Evolutionary conservation across 2,329 filamentous ascomycete genomes (phyloP).

Genomic region (Fusarium proliferatum): DNA sequence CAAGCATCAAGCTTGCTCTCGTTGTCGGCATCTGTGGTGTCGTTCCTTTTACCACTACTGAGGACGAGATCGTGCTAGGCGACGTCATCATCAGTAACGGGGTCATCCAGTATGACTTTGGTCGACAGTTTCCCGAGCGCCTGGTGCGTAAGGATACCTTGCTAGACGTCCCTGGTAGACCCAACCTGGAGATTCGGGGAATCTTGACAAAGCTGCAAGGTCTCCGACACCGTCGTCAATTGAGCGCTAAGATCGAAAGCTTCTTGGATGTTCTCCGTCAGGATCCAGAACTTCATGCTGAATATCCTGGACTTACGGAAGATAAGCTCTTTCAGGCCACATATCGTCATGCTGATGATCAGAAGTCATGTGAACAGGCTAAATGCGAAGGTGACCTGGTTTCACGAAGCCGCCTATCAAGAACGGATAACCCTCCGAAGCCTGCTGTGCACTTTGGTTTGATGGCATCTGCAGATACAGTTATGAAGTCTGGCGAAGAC

Average conservation of each 20-base stretch:
- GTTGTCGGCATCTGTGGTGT: neutral
- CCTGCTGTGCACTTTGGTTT: no score
- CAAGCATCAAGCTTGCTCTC: neutral
- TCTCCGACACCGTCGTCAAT: accelerated
- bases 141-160: neutral
- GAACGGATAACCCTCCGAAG: no score
- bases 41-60: accelerated
- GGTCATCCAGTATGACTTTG: neutral
- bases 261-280: neutral
- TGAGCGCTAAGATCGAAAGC: accelerated
- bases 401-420: no score
- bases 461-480: no score
- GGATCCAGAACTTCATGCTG: neutral
- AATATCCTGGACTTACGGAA: neutral
- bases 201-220: accelerated
- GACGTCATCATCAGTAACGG: conserved; percentile 2
- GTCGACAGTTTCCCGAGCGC: accelerated
- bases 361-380: neutral
- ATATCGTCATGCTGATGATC: neutral
- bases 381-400: accelerated
- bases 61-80: neutral
- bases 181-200: neutral
- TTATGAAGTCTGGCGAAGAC: no score
- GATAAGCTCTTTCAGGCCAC: neutral
- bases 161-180: accelerated